phyloP scores from a whole-genome alignment of 1,284 basidiomycete species.

The Ustilago crameri region DNA sequence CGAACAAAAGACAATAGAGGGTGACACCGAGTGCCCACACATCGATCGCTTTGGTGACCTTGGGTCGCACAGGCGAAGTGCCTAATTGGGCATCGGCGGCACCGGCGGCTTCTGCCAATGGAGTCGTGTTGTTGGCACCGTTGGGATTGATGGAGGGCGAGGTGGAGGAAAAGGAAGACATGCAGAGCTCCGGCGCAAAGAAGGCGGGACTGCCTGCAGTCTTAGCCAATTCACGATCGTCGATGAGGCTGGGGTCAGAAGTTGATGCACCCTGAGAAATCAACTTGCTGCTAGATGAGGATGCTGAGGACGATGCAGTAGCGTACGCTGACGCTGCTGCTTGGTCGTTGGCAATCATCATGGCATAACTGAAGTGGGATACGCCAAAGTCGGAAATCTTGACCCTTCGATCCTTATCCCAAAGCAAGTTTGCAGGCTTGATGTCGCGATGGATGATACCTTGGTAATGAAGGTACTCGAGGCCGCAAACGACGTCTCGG shows the following conservation, averaged over 20 bases:
- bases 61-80: conserved; percentile 14
- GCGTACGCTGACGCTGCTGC: conserved; percentile 11
- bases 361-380: conserved; percentile 89
- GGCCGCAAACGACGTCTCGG: conserved; percentile 89
- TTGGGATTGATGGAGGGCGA: conserved; percentile 42
- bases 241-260: conserved; percentile 73
- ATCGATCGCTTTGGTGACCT: conserved; percentile 91
- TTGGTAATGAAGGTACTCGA: conserved; percentile 94
- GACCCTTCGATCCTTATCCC: conserved; percentile 82
- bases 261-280: conserved; percentile 14
- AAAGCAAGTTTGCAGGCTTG: conserved; percentile 96
- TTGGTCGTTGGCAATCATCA: conserved; percentile 51
- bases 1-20: conserved; percentile 92
- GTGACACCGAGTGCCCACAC: conserved; percentile 99
- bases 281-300: conserved; percentile 11
- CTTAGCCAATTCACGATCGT: conserved; percentile 88
- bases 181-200: conserved; percentile 92
- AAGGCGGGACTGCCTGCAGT: conserved; percentile 98
- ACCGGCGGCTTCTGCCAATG: conserved; percentile 9
- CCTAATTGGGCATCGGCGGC: conserved; percentile 8
- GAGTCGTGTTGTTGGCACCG: conserved; percentile 1
- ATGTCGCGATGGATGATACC: conserved; percentile 99
- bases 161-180: conserved; percentile 59
- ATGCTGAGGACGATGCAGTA: conserved; percentile 12
- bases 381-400: conserved; percentile 99